These are phyloP conservation scores for Solanum phureja DNA, from an alignment of 257 asterid species.

Conservation along the genomic window DNA sequence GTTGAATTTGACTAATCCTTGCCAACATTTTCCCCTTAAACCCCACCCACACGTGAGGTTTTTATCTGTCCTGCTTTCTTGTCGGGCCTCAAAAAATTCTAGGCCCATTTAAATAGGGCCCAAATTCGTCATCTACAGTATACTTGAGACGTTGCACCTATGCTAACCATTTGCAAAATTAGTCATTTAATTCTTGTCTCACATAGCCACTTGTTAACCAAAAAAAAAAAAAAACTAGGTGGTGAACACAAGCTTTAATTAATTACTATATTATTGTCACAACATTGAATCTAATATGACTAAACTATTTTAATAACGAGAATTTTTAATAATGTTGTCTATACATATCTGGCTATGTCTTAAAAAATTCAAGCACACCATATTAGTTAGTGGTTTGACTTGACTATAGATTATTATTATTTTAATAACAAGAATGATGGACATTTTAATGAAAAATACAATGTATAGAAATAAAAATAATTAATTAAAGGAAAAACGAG, in stretches of 20 bases:
- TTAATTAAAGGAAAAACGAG: background rate
- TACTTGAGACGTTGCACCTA: background rate
- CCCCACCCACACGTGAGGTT: constrained; percentile 44
- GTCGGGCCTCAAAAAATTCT: constrained; percentile 17
- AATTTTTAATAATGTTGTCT: background rate
- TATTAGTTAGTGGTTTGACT: background rate
- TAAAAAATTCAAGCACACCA: background rate
- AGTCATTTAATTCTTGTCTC: background rate
- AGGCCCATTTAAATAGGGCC: constrained; percentile 16
- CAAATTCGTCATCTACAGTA: constrained; percentile 4
- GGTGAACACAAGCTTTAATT: background rate
- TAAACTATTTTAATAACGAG: background rate
- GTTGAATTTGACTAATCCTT: constrained; percentile 25
- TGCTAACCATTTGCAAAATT: background rate
- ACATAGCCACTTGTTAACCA: background rate
- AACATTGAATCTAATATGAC: background rate
- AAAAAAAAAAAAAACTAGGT: background rate
- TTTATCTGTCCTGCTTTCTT: constrained; percentile 20
- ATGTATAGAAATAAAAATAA: background rate
- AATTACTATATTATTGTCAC: background rate
- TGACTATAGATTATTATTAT: background rate
- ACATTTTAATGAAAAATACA: background rate
- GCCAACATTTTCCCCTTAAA: background rate
- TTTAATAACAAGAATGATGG: background rate
- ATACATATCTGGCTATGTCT: background rate